A percentile compares a stretch with the other conserved stretches of the same genome.
phyloP scores from a whole-genome alignment of 306 rosid species.

The Citrullus mucosospermus region DNA sequence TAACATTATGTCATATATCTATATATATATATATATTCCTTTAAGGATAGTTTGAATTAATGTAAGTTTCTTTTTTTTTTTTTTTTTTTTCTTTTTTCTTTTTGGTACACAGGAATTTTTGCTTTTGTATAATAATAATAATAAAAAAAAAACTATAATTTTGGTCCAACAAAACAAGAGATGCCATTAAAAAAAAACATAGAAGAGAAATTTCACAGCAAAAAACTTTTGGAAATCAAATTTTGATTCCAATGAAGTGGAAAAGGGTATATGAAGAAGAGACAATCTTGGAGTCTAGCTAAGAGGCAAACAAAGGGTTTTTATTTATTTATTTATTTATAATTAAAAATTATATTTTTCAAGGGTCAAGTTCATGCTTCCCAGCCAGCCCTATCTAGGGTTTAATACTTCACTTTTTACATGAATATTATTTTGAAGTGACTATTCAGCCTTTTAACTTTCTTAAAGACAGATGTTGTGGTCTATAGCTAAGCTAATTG shows the following conservation, averaged over 20 bases:
- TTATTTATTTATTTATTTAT: neutral
- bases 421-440: neutral
- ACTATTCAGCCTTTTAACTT: neutral
- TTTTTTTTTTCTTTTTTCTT: neutral
- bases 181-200: neutral
- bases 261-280: neutral
- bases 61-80: neutral
- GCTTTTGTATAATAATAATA: neutral
- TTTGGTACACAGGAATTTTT: neutral
- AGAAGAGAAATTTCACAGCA: neutral
- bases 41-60: neutral
- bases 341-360: too few relatives aligned
- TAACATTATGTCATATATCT: neutral
- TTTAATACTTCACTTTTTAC: neutral
- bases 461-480: neutral
- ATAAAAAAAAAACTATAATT: neutral
- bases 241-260: slow-evolving; percentile 1
- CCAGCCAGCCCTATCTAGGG: neutral
- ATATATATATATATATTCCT: neutral
- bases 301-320: neutral
- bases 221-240: neutral
- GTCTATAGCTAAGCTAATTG: neutral
- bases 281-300: slow-evolving; percentile 4
- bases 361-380: neutral
- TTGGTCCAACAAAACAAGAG: neutral